These are phyloP conservation scores for Solanum arcanum DNA, from an alignment of 257 asterid species.

Conservation along the genomic window DNA sequence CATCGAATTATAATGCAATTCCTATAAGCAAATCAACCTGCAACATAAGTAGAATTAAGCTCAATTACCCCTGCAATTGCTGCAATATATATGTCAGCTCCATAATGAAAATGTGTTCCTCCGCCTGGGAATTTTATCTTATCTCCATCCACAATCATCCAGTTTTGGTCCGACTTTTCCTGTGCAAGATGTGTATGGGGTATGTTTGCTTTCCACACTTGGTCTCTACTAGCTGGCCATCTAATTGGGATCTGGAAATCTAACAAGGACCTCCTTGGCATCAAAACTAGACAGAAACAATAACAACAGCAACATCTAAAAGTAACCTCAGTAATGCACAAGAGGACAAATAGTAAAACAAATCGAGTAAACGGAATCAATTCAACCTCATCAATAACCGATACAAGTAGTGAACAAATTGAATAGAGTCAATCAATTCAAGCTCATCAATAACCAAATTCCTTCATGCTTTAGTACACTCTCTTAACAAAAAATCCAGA, in stretches of 20 bases:
- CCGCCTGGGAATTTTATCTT: slow-evolving; percentile 92
- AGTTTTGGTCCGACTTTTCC: slow-evolving; percentile 83
- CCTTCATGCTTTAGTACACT: background rate
- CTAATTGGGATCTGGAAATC: slow-evolving; percentile 85
- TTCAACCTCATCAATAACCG: background rate
- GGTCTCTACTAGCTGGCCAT: slow-evolving; percentile 90
- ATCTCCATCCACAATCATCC: slow-evolving; percentile 95
- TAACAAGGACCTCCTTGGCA: slow-evolving; percentile 47
- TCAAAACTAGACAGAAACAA: slow-evolving; percentile 30
- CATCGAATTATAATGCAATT: background rate
- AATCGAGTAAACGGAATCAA: background rate
- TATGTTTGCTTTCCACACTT: slow-evolving; percentile 93
- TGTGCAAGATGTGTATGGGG: slow-evolving; percentile 91
- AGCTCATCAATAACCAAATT: background rate
- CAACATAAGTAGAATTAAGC: background rate
- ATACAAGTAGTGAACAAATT: background rate
- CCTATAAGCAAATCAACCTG: background rate
- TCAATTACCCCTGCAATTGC: slow-evolving; percentile 74
- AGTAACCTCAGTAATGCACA: background rate
- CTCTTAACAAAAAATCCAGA: background rate
- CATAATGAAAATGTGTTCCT: slow-evolving; percentile 89
- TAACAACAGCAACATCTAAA: background rate
- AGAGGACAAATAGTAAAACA: background rate
- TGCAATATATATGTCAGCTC: slow-evolving; percentile 78
- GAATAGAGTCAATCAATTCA: background rate